These are phyloP conservation scores for Pilasporangium apinafurcum DNA, from an alignment of 352 stramenopile species.

Conservation along the genomic window DNA sequence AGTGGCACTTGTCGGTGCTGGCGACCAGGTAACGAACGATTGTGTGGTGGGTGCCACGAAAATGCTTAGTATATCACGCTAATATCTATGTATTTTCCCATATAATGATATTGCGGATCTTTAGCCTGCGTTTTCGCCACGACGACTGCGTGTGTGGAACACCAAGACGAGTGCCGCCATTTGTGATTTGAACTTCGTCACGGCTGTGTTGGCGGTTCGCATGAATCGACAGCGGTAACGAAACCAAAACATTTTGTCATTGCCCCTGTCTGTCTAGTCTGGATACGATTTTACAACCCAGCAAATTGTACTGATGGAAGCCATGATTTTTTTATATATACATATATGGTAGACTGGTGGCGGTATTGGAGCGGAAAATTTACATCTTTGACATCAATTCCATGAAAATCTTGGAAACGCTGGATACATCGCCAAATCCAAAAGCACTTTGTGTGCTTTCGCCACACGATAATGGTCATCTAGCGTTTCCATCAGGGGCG, in stretches of 20 bases:
- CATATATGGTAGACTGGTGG: constrained; percentile 41
- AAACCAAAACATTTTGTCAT: too few species aligned
- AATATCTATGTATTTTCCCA: too few species aligned
- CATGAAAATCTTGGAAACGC: constrained; percentile 90
- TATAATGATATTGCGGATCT: not conserved
- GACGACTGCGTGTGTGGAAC: constrained; percentile 89
- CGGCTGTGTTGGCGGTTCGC: constrained; percentile 82
- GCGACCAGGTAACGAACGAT: constrained; percentile 66
- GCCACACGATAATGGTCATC: constrained; percentile 78
- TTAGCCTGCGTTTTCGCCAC: constrained; percentile 87
- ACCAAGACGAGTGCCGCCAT: constrained; percentile 87
- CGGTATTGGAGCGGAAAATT: constrained; percentile 85
- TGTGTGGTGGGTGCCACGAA: too few species aligned
- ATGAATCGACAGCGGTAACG: constrained; percentile 90
- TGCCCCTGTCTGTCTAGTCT: too few species aligned
- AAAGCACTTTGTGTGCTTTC: constrained; percentile 81
- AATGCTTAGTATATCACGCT: too few species aligned
- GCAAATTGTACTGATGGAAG: too few species aligned
- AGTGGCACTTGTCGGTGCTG: constrained; percentile 87
- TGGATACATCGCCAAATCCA: constrained; percentile 87
- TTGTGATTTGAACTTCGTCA: constrained; percentile 91
- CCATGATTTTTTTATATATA: not conserved
- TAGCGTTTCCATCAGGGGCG: constrained; percentile 79
- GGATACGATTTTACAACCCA: too few species aligned
- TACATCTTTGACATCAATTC: constrained; percentile 94